phyloP scores from a whole-genome alignment of 2,329 filamentous ascomycete genomes.

The Exophiala sp. region DNA sequence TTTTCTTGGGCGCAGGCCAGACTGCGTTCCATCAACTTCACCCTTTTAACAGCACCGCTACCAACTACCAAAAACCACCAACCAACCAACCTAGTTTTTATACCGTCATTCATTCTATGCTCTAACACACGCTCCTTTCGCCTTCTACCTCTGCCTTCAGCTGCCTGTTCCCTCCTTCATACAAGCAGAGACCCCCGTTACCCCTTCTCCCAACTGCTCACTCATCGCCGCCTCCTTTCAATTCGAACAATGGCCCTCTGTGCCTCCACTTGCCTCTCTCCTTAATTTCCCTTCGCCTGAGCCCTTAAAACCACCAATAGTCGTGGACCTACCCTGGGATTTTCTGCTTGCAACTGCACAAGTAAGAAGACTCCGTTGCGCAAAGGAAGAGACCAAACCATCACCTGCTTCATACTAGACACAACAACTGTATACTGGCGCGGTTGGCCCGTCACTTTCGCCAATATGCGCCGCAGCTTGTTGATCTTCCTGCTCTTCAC shows the following conservation, averaged over 20 bases:
- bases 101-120: background rate
- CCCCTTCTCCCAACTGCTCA: background rate
- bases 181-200: slow-evolving; percentile 2
- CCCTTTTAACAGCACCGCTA: too few species aligned
- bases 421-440: background rate
- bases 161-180: slow-evolving; percentile 2
- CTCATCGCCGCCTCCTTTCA: background rate
- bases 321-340: background rate
- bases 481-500: slow-evolving; percentile 61
- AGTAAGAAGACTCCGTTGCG: background rate
- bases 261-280: slow-evolving; percentile 2
- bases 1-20: too few species aligned
- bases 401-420: background rate
- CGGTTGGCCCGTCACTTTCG: background rate
- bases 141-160: background rate
- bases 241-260: slow-evolving; percentile 1
- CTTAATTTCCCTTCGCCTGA: slow-evolving; percentile 4
- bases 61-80: too few species aligned
- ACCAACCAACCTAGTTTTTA: too few species aligned
- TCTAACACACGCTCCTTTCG: background rate
- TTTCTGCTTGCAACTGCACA: background rate
- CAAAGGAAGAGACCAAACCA: background rate
- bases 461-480: slow-evolving; percentile 55
- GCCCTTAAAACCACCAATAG: background rate
- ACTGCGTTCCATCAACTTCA: too few species aligned